Conservation (phyloP, 257 asterid genomes). For the Jacaranda copaia region DNA sequence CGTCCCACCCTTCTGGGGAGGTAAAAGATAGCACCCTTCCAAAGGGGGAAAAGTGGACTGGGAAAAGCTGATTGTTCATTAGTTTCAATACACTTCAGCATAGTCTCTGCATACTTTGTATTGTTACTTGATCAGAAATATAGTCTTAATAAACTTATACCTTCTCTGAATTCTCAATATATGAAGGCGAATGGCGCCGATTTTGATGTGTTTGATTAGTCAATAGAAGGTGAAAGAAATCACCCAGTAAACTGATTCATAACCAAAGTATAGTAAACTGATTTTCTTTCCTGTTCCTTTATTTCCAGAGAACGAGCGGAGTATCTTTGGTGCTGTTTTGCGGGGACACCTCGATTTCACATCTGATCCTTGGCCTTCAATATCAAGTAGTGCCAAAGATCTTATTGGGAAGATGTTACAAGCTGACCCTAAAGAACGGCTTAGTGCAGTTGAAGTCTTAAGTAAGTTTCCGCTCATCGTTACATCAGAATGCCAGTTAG, state of each 20-base stretch:
- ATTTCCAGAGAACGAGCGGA: constrained; percentile 67
- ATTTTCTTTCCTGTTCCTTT: constrained; percentile 19
- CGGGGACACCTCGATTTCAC: constrained; percentile 71
- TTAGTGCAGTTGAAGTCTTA: constrained; percentile 68
- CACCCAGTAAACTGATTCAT: not conserved
- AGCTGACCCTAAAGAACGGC: constrained; percentile 63
- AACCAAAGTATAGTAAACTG: not conserved
- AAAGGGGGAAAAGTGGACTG: no score
- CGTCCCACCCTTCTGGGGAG: constrained; percentile 88
- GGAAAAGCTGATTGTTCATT: no score
- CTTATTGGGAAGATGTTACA: constrained; percentile 81
- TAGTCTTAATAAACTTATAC: not conserved
- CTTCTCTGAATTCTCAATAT: not conserved
- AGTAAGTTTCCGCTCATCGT: constrained; percentile 48
- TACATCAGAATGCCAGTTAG: not conserved
- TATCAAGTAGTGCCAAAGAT: constrained; percentile 82
- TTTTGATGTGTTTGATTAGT: not conserved
- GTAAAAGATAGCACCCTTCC: constrained; percentile 32
- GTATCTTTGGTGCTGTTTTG: constrained; percentile 64
- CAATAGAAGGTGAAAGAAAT: not conserved
- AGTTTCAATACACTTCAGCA: no score
- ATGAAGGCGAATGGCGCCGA: not conserved
- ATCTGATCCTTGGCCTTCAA: constrained; percentile 78
- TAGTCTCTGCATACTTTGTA: no score
- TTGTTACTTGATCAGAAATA: not conserved